phyloP scores from a whole-genome alignment of 768 basidiomycete genomes.

The Neoboletus magnificus region DNA sequence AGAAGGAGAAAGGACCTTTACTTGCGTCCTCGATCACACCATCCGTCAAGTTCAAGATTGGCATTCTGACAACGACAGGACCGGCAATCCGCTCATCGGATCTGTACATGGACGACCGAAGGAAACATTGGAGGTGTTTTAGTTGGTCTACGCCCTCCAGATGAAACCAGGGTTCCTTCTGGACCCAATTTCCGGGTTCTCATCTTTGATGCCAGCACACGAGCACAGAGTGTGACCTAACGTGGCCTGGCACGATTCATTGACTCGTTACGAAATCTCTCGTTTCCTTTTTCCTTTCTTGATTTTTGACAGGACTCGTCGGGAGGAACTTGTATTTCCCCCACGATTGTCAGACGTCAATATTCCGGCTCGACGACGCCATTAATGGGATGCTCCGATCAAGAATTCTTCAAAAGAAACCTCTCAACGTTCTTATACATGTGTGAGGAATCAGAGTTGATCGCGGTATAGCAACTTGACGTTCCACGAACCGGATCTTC shows the following conservation, averaged over 20 bases:
- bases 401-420: neutral
- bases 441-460: neutral
- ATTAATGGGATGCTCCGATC: neutral
- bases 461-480: neutral
- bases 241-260: neutral
- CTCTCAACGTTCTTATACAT: neutral
- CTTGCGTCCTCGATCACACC: neutral
- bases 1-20: neutral
- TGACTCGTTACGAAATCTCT: neutral
- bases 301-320: neutral
- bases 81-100: neutral
- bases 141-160: neutral
- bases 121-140: neutral
- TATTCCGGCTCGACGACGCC: neutral
- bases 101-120: neutral
- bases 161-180: neutral
- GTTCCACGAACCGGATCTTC: neutral
- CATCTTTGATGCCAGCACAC: no score
- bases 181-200: neutral
- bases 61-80: neutral
- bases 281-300: neutral
- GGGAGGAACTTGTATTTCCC: neutral
- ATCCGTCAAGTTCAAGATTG: neutral
- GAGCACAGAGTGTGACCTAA: neutral
- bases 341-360: neutral